Evolutionary conservation across 306 rosid species (phyloP), one percentile per base, ranked within the genome.

Genomic region (Mimosa pudica): DNA sequence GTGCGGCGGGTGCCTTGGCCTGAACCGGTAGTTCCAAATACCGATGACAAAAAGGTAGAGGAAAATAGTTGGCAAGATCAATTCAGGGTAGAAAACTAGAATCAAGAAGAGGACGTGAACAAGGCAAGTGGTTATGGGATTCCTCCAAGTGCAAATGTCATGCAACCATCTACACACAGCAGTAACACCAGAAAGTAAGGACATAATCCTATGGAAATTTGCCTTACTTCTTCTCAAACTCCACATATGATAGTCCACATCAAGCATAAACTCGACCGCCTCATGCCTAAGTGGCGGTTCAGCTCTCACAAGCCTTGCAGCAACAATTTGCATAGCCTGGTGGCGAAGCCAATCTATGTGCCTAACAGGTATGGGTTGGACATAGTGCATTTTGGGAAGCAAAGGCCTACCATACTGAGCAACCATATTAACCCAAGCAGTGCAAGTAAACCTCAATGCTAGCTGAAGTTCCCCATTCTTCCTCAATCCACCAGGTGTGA

Each of bases 321-420:
- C 94, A 24, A 96, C 99, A 35, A 96, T 96, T 82, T 89, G 93
- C 93, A 87, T 88, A 20, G 99, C 99, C 78, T 91, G 94, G 87
- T 87, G 84, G 44, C 98, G 90, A 46, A 96, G 97, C 94, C 86
- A 85, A 65, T 96, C 98, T 0, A 88, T 77, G 79, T 93, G 85
- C 77, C 82, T 85, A 7, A 93, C 89, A 3, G 94, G 79, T 49
- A 96, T 91, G 8, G 99, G 99, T 5, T 90, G 90, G 24, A 86
- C 73, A 84, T 96, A 96, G 71, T 96, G 99, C 94, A 96, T 96
- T 83, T 91, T 96, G 1, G 99, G 99, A 62, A 96, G 96, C 84
- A 93, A 79, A 16, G 99, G 99, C 71, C 55, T 88, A 1, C 96
- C 86, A 82, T 96, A 96, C 42, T 91, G 96, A 0, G 91, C 82